phyloP scores from a whole-genome alignment of 257 asterid genomes.

The Solanum chaucha region DNA sequence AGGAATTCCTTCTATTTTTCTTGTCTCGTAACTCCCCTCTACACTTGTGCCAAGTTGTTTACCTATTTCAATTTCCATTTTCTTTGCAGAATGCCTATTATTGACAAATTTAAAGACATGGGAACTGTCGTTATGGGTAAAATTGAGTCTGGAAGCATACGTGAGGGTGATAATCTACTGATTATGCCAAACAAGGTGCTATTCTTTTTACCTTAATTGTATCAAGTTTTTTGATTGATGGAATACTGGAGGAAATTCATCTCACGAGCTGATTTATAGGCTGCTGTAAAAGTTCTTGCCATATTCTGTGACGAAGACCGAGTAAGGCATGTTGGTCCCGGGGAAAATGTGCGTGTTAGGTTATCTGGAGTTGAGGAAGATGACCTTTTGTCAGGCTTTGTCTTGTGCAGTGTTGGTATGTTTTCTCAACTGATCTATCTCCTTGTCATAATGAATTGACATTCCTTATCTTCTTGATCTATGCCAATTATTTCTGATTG shows the following conservation, averaged over 20 bases:
- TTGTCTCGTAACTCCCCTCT: neutral
- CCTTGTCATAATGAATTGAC: neutral
- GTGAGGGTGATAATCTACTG: conserved; percentile 79
- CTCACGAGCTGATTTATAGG: conserved; percentile 23
- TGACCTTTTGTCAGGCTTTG: conserved; percentile 74
- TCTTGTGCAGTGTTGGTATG: conserved; percentile 62
- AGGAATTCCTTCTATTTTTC: neutral
- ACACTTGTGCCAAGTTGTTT: neutral
- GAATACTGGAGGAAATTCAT: neutral
- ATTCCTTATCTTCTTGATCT: neutral
- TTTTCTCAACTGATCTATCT: neutral
- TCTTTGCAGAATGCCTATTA: conserved; percentile 66
- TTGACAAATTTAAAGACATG: conserved; percentile 95
- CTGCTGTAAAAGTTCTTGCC: conserved; percentile 81
- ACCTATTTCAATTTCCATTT: neutral
- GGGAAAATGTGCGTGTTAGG: conserved; percentile 92
- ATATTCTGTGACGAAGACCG: conserved; percentile 66
- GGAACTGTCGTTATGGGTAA: conserved; percentile 99
- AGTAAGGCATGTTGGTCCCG: conserved; percentile 84
- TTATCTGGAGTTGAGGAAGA: conserved; percentile 92
- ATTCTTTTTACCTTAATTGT: neutral
- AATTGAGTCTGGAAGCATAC: conserved; percentile 82
- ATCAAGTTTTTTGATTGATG: neutral
- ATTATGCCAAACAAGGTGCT: conserved; percentile 96
- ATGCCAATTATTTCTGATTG: neutral